phyloP scores from a whole-genome alignment of 805 yeast species.

The Suhomyces faveliae region DNA sequence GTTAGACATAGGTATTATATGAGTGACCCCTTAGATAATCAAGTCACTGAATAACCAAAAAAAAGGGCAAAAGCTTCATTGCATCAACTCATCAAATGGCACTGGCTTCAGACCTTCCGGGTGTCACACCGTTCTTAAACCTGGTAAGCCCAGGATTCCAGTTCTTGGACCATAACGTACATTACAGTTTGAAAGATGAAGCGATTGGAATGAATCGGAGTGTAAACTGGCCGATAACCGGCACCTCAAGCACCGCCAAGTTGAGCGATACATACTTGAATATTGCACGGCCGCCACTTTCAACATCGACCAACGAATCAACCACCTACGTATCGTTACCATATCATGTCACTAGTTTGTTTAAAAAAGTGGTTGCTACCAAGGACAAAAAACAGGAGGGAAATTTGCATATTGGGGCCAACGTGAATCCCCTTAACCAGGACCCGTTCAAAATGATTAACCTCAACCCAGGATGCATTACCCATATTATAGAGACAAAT shows the following conservation, averaged over 20 bases:
- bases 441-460: conserved; percentile 54
- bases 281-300: conserved; percentile 37
- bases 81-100: neutral
- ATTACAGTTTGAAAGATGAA: conserved; percentile 22
- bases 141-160: conserved; percentile 39
- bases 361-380: conserved; percentile 32
- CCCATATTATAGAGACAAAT: conserved; percentile 13
- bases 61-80: neutral
- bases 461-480: conserved; percentile 54
- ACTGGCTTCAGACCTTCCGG: conserved; percentile 22
- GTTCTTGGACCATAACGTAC: conserved; percentile 33
- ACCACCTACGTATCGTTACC: conserved; percentile 54
- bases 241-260: conserved; percentile 3
- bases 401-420: conserved; percentile 51
- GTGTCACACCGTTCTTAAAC: conserved; percentile 28
- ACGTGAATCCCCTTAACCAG: conserved; percentile 49
- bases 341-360: conserved; percentile 44
- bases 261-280: conserved; percentile 31
- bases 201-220: conserved; percentile 4
- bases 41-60: neutral
- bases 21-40: neutral
- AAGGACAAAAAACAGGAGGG: conserved; percentile 41
- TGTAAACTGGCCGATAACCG: conserved; percentile 11
- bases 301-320: conserved; percentile 37
- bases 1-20: neutral